Evolutionary conservation across 371 early-diverging fungal genomes (phyloP), one percentile per base, ranked within the genome.

Genomic region (Mucor mucedo): DNA sequence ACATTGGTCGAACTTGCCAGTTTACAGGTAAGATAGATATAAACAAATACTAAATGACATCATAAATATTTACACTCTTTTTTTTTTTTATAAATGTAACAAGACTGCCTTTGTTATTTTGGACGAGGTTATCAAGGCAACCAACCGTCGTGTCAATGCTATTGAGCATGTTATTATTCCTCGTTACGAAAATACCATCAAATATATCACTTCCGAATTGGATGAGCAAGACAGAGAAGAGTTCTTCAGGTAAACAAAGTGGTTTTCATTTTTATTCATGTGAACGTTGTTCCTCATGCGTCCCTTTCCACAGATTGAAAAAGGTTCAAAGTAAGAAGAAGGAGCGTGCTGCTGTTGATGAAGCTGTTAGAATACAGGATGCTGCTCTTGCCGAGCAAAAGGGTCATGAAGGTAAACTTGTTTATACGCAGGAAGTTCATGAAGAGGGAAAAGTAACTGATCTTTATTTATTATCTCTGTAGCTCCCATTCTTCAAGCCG

Each of bases 141-240:
- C 99, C 4, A 99, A 99, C 80, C 93, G 99, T 58, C 90, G 99
- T 74, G 99, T 99, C 28, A 99, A 99, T 77, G 99, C 99, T 9
- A 96, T 99, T 70, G 99, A 99, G 76, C 94, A 95, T 76, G 95
- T 98, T 44, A 94, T 99, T 68, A 99, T 99, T 63, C 99, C 99
- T 40, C 91, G 92, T 59, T 89, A 97, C 61, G 98, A 99, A 72
- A 99, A 98, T 84, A 99, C 99, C 50, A 96, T 99, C 73, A 87
- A 86, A 67, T 98, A 96, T 76, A 97, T 99, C 66, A 90, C 89
- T 52, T 94, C 97, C 32, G 99, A 99, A 79, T 87, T 99, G 57
- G 99, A 99, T 72, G 99, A 99, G 77, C 93, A 93, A 84, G 99
- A 99, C 75, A 90, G 99, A 76, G 99, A 99, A 81, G 99, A 99